Evolutionary conservation across 2,329 filamentous ascomycete species (phyloP).

Genomic region (Colletotrichum musicola): DNA sequence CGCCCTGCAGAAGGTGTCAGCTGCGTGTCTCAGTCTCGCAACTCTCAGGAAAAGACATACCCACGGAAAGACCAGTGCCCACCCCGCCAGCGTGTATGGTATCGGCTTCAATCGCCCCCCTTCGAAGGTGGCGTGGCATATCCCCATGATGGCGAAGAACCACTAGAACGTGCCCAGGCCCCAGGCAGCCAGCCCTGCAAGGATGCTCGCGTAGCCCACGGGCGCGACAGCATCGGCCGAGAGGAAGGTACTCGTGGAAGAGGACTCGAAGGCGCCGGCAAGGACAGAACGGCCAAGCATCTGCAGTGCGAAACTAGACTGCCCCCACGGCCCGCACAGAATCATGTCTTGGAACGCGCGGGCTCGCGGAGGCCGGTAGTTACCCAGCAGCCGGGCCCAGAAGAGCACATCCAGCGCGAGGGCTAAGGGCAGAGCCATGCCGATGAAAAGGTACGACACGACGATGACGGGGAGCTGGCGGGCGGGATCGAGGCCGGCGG

Average conservation of each 20-base stretch:
- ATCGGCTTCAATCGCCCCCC: slow-evolving; percentile 40
- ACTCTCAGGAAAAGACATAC: slow-evolving; percentile 42
- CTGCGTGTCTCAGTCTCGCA: background rate
- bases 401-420: slow-evolving; percentile 49
- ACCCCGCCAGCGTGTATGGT: slow-evolving; percentile 48
- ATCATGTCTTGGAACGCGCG: slow-evolving; percentile 54
- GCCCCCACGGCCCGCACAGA: slow-evolving; percentile 54
- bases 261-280: slow-evolving; percentile 46
- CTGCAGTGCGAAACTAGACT: slow-evolving; percentile 54
- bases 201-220: slow-evolving; percentile 50
- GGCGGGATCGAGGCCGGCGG: slow-evolving; percentile 42
- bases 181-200: slow-evolving; percentile 53
- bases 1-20: slow-evolving; percentile 45
- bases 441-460: slow-evolving; percentile 54
- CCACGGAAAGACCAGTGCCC: slow-evolving; percentile 55
- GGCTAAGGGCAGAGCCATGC: slow-evolving; percentile 49
- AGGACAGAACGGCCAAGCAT: slow-evolving; percentile 50
- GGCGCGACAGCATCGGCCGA: slow-evolving; percentile 47
- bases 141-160: slow-evolving; percentile 53
- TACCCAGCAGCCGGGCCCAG: slow-evolving; percentile 43
- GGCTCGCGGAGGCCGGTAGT: slow-evolving; percentile 44
- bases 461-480: slow-evolving; percentile 54
- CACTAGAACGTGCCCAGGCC: slow-evolving; percentile 57
- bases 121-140: slow-evolving; percentile 41
- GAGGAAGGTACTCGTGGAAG: slow-evolving; percentile 48